Evolutionary conservation across 768 basidiomycete species (phyloP), one percentile per base, ranked within the genome.

Genomic region (Strobilomyces confusus): DNA sequence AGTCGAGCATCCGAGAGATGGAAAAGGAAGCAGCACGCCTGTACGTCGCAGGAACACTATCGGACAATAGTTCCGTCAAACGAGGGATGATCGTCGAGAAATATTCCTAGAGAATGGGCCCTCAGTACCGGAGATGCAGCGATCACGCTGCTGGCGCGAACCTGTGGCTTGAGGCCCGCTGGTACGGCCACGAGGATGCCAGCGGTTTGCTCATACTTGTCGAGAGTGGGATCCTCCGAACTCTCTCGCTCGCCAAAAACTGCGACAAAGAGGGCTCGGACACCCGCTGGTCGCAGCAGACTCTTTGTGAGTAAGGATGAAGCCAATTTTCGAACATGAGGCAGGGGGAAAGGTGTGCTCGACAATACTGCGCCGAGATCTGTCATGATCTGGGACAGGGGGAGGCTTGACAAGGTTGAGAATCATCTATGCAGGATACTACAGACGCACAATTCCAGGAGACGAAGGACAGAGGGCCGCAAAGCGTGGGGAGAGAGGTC

Each of bases 141-240:
- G 30, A 55, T 30, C 42, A 4, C 4, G 41, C 26, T 14, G 48
- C 41, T 46, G 41, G 9, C 38, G 17, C 79, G 47, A 60, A 89
- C 90, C 72, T 83, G 73, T 14, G 78, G 65, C 9, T 73, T 68
- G 68, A 81, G 78, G 13, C 71, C 74, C 0, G 77, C 68, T 1
- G 92, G 92, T 13, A 85, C 74, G n/a, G 82, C 72, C 40, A 73
- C 75, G 45, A 97, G 64, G 19, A 90, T 76, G 7, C 73, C 75
- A 19, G 88, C 77, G 30, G 92, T 74, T 51, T 86, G 84, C 54
- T 92, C 86, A 26, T 93, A 74, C 63, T 87, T 89, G 55, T 87
- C 81, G 5, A 89, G 61, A 2, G 77, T 76, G 2, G 79, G 74
- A 49, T 83, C 80, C 5, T 80, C 81, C 0, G 68, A 64, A 3